phyloP scores from a whole-genome alignment of 2,329 filamentous ascomycete species.

The Ceratocystis lukuohia region DNA sequence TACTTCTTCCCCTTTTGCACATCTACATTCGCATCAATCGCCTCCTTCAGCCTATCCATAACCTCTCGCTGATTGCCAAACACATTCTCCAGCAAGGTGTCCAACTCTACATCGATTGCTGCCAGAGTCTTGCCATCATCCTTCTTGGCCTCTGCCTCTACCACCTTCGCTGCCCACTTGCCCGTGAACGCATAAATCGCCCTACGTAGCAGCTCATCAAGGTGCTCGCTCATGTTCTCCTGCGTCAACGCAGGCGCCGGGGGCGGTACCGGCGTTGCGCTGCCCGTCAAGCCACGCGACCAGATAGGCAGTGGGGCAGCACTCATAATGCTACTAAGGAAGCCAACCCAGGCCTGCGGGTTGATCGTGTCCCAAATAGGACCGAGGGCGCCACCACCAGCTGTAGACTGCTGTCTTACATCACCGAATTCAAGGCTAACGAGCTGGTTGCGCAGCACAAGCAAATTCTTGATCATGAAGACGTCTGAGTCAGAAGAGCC shows the following conservation, averaged over 20 bases:
- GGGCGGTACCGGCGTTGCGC: constrained; percentile 24
- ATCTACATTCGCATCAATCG: constrained; percentile 43
- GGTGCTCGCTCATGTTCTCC: constrained; percentile 50
- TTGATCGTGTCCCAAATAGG: constrained; percentile 53
- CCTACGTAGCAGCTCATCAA: constrained; percentile 49
- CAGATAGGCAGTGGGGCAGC: constrained; percentile 33
- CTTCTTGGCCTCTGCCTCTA: constrained; percentile 36
- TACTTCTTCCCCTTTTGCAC: constrained; percentile 35
- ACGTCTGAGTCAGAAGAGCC: constrained; percentile 60
- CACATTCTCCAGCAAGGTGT: constrained; percentile 41
- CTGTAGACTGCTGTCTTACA: constrained; percentile 36
- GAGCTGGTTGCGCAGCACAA: constrained; percentile 90
- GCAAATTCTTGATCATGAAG: constrained; percentile 87
- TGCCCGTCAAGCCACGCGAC: constrained; percentile 27
- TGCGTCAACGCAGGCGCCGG: constrained; percentile 26
- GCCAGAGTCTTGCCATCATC: constrained; percentile 37
- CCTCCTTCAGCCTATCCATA: constrained; percentile 46
- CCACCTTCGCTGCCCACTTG: constrained; percentile 41
- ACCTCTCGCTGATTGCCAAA: constrained; percentile 49
- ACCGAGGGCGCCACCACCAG: constrained; percentile 35
- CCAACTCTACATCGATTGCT: constrained; percentile 43
- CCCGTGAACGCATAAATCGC: constrained; percentile 51
- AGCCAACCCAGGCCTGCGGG: constrained; percentile 43
- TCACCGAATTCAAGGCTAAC: constrained; percentile 87
- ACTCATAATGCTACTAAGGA: constrained; percentile 45